Evolutionary conservation across 2,329 filamentous ascomycete species (phyloP), one percentile per base, ranked within the genome.

Genomic region (Bipolaris sorokiniana): DNA sequence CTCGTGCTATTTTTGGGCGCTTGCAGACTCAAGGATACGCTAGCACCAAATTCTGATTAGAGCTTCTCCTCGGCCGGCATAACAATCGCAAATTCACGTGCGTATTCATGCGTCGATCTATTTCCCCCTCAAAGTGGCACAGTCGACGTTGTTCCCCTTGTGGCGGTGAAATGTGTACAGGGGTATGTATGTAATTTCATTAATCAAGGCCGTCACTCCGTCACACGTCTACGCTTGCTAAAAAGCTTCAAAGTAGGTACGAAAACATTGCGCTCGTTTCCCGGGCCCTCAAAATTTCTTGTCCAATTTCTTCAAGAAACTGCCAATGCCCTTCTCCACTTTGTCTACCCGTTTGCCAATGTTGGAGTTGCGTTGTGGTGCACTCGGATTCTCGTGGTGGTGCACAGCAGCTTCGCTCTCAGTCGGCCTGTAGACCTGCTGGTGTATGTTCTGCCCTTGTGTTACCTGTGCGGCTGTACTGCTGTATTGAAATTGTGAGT

Each of bases 281-380:
- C 20, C 33, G n/a, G 23, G 18, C 23, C 15, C 49, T 62, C 51
- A 69, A 46, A 89, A 88, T 72, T 86, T 90, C 85, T 90, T 91
- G 79, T 92, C 90, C 75, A 92, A 83, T 78, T 88, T 91, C 83
- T 89, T 91, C 63, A 92, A 76, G 80, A 92, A 88, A 6, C 87
- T 86, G 26, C 86, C 84, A 4, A 92, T 84, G 1, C 88, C 87
- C 73, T 86, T 87, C 78, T 92, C 90, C 33, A 92, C 67, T 66
- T 85, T 82, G 26, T 85, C 86, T 0, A 88, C 86, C 58, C 85
- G 83, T 72, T 87, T 84, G 67, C 90, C 89, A 28, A 91, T 75
- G 70, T 82, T 85, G 77, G 81, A 84, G 59, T 77, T 72, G 42
- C 65, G 66, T 58, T 58, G 62, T n/a, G 44, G 44, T 26, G 47